Conservation (phyloP, 2,329 filamentous ascomycete genomes). For the Tolypocladium ovalisporum region DNA sequence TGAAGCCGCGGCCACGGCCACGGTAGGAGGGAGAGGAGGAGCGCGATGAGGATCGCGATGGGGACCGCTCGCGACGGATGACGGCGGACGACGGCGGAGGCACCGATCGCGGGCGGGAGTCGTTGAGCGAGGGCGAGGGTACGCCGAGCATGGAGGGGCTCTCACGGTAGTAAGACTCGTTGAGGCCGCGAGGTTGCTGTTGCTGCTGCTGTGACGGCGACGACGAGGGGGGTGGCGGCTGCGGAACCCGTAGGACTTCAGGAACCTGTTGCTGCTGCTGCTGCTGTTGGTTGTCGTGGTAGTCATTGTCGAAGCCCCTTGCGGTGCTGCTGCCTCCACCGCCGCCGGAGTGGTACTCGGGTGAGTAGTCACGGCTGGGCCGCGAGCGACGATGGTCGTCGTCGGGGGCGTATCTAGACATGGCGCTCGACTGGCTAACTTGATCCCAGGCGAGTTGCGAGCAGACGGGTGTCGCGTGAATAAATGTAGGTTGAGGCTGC, state of each 20-base stretch:
- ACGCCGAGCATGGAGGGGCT: slow-evolving; percentile 14
- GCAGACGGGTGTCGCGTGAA: background rate
- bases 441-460: background rate
- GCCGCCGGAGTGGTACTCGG: slow-evolving; percentile 19
- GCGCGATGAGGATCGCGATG: slow-evolving; percentile 11
- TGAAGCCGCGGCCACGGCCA: slow-evolving; percentile 6
- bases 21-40: slow-evolving; percentile 14
- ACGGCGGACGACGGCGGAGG: slow-evolving; percentile 16
- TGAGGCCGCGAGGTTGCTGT: slow-evolving; percentile 11
- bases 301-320: background rate
- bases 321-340: slow-evolving; percentile 2
- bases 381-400: slow-evolving; percentile 11
- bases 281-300: background rate
- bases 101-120: slow-evolving; percentile 21
- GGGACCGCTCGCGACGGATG: slow-evolving; percentile 3
- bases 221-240: background rate
- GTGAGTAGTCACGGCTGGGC: slow-evolving; percentile 17
- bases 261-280: background rate
- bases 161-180: slow-evolving; percentile 16
- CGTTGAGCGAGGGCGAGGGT: slow-evolving; percentile 9
- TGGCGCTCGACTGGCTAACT: background rate
- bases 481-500: background rate
- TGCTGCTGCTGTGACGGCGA: background rate
- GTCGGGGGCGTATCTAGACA: slow-evolving; percentile 17
- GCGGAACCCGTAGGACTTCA: background rate